Conservation (phyloP, 2,329 filamentous ascomycete species). For the Periconia digitata region DNA sequence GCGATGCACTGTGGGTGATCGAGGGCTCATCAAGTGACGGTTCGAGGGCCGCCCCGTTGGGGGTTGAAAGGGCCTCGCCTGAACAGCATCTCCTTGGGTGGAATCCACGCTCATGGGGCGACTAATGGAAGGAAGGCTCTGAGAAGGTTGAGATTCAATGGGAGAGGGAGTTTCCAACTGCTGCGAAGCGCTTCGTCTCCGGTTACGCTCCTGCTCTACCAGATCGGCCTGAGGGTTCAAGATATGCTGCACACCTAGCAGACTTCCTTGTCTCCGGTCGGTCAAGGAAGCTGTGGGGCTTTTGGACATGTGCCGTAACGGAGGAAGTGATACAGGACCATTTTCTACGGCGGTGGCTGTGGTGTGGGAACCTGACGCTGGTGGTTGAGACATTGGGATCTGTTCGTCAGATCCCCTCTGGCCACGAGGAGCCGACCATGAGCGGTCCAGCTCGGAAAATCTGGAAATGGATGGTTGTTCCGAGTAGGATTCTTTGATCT, state of each 20-base stretch:
- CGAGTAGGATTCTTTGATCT: conserved; percentile 28
- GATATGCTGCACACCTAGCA: conserved; percentile 49
- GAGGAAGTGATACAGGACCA: conserved; percentile 32
- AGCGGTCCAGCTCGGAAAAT: conserved; percentile 22
- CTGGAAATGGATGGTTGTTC: conserved; percentile 12
- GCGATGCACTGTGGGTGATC: conserved; percentile 56
- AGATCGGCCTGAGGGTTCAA: conserved; percentile 48
- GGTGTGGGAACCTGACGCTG: conserved; percentile 24
- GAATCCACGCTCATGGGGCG: conserved; percentile 39
- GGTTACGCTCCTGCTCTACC: conserved; percentile 28
- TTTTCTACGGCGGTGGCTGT: conserved; percentile 9
- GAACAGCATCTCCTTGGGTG: conserved; percentile 24
- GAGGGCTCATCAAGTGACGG: conserved; percentile 60
- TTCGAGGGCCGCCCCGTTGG: conserved; percentile 28
- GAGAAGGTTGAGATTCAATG: conserved; percentile 38
- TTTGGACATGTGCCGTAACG: conserved; percentile 36
- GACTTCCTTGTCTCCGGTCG: conserved; percentile 33
- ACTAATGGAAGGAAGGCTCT: conserved; percentile 38
- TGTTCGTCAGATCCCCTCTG: conserved; percentile 37
- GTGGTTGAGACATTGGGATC: conserved; percentile 31
- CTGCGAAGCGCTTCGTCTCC: conserved; percentile 47
- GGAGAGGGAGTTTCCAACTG: conserved; percentile 48
- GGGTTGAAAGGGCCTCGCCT: conserved; percentile 27
- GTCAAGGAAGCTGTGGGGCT: conserved; percentile 38
- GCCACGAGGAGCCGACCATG: conserved; percentile 36